Conservation (phyloP, 108 stramenopile genomes). For the Nannochloropsis salina region DNA sequence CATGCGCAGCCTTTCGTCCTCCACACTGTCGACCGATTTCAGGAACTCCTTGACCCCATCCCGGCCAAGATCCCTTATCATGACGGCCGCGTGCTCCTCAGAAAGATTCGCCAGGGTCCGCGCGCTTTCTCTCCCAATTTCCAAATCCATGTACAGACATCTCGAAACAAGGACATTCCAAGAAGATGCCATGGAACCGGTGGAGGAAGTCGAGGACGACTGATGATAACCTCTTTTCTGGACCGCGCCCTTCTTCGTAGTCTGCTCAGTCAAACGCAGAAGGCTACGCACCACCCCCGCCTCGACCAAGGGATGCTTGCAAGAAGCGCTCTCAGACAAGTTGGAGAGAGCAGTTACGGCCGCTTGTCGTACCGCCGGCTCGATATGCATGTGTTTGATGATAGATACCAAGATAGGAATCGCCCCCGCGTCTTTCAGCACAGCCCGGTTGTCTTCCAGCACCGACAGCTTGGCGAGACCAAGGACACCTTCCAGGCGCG, state of each 20-base stretch:
- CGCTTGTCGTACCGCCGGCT: not conserved
- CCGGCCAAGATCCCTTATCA: not conserved
- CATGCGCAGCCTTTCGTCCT: not conserved
- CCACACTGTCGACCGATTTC: not conserved
- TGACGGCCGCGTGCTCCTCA: not conserved
- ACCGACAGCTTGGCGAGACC: constrained; percentile 6
- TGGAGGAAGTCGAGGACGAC: not conserved
- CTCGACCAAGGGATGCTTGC: not conserved
- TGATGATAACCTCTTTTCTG: not conserved
- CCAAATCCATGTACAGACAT: not conserved
- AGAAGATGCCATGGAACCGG: not conserved
- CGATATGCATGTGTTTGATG: not conserved
- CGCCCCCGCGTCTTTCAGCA: not conserved
- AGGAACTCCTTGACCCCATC: not conserved
- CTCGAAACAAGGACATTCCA: not conserved
- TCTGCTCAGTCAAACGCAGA: not conserved
- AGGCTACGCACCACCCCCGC: not conserved
- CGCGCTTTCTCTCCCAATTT: not conserved
- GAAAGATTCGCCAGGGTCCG: constrained; percentile 5
- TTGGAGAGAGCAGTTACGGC: not conserved
- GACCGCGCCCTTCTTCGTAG: not conserved
- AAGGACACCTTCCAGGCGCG: not conserved
- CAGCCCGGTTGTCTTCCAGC: not conserved
- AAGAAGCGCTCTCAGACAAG: not conserved
- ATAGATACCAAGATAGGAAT: not conserved